phyloP scores from a whole-genome alignment of 164 flowering plant species.

The Umbilicus rupestris region DNA sequence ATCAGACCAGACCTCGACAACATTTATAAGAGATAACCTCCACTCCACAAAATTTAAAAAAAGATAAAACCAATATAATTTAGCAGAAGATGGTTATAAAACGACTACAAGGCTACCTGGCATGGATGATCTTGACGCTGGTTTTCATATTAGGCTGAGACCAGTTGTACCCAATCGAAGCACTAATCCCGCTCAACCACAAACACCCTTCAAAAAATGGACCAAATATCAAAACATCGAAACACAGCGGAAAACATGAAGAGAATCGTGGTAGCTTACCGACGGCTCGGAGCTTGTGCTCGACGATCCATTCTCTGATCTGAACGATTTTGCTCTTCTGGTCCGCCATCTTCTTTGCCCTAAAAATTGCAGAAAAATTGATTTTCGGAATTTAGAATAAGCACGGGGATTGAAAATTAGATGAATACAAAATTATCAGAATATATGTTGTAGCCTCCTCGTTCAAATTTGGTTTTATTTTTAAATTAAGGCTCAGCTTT shows the following conservation, averaged over 20 bases:
- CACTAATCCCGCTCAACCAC: conserved; percentile 2
- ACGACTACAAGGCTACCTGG: neutral
- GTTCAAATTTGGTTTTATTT: no score
- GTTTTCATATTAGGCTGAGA: conserved; percentile 1
- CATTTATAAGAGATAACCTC: no score
- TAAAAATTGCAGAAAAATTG: neutral
- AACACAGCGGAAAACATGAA: neutral
- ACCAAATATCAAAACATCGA: neutral
- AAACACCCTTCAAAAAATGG: neutral
- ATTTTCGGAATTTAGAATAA: neutral
- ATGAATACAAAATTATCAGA: no score
- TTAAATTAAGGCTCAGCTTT: no score
- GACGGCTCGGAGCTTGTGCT: conserved; percentile 11
- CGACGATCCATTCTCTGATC: conserved; percentile 11
- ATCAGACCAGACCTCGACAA: no score
- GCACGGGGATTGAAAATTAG: no score
- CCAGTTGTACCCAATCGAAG: neutral
- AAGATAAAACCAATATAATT: neutral
- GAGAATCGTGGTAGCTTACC: neutral
- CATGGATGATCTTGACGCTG: conserved; percentile 1
- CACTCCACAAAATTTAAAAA: no score
- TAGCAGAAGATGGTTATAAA: neutral
- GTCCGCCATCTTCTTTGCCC: neutral
- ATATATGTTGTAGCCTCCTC: no score
- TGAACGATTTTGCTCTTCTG: neutral